Evolutionary conservation across 768 basidiomycete genomes (phyloP), one percentile per base, ranked within the genome.

Genomic region (Leccinum pellstonianum): DNA sequence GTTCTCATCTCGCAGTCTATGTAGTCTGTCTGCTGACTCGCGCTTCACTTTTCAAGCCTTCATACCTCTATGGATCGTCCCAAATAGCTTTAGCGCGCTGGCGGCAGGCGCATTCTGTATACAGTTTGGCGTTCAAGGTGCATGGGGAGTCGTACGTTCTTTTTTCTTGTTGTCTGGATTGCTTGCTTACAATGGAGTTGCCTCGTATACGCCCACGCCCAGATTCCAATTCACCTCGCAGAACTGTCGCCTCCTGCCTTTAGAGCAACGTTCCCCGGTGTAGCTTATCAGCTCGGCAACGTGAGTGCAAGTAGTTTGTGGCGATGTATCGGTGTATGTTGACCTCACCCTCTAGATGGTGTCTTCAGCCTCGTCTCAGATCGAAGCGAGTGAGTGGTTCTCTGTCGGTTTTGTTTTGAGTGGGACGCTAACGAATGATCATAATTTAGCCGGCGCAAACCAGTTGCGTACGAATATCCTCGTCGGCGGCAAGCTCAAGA

Each of bases 161-260:
- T 25, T 49, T 7, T 3, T 11, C 5, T 10, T 25, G 1, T 52
- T 25, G 3, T 14, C 11, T 41, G 31, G 0, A n/a, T 31, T 15
- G 2, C 17, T 12, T 15, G 1, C 17, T 12, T 21, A 19, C 3
- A 43, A 14, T 49, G 3, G 27, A 38, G 25, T 48, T 52, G 19
- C 61, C 27, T 23, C 11, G 3, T 14, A 46, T 66, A 11, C 11
- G 10, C 5, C n/a, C 19, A n/a, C 27, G 4, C 8, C 23, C 54
- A 79, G 79, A 81, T 85, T 70, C 92, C 93, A 2, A 88, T 93
- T 66, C 89, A 88, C 71, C 79, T 95, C 21, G 81, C 85, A 12
- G 93, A 96, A 73, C 81, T 93, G 76, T 89, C 90, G 0, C 94
- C 94, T 2, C 89, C 91, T 4, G 93, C 91, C 0, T 95, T 94